Percentiles rank a stretch among this genome's conserved stretches.
These are phyloP conservation scores for Haemoproteus tartakovskyi DNA, from an alignment of 169 alveolate genomes.

Conservation along the genomic window DNA sequence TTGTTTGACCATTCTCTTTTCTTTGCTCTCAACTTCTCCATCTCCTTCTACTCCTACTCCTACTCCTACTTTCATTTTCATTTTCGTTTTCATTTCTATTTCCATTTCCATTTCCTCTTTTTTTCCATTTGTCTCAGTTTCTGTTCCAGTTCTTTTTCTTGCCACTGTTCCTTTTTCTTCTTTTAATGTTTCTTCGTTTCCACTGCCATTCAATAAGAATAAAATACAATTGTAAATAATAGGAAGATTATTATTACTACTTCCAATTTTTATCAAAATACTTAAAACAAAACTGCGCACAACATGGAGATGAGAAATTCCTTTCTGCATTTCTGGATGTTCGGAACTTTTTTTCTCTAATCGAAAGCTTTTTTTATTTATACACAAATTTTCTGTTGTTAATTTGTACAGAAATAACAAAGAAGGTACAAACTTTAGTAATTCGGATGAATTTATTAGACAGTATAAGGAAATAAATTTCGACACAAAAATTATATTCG, in stretches of 20 bases:
- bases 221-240: slow-evolving; percentile 48
- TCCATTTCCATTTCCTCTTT: not conserved
- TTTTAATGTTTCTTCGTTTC: not conserved
- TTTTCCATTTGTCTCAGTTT: not conserved
- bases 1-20: not conserved
- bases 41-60: not conserved
- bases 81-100: not conserved
- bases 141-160: not conserved
- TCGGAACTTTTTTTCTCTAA: not conserved
- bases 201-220: slow-evolving; percentile 3
- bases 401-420: slow-evolving; percentile 38
- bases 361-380: slow-evolving; percentile 6
- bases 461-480: slow-evolving; percentile 59
- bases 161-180: not conserved
- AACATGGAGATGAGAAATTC: slow-evolving; percentile 4
- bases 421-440: slow-evolving; percentile 34
- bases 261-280: slow-evolving; percentile 28
- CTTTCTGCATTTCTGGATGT: not conserved
- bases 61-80: not conserved
- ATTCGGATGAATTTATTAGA: slow-evolving; percentile 32
- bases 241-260: slow-evolving; percentile 59
- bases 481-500: slow-evolving; percentile 54
- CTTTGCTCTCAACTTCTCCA: not conserved
- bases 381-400: not conserved
- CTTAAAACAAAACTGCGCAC: slow-evolving; percentile 43